Conservation (phyloP, 345 rosid genomes). For the Gossypium mustelinum region DNA sequence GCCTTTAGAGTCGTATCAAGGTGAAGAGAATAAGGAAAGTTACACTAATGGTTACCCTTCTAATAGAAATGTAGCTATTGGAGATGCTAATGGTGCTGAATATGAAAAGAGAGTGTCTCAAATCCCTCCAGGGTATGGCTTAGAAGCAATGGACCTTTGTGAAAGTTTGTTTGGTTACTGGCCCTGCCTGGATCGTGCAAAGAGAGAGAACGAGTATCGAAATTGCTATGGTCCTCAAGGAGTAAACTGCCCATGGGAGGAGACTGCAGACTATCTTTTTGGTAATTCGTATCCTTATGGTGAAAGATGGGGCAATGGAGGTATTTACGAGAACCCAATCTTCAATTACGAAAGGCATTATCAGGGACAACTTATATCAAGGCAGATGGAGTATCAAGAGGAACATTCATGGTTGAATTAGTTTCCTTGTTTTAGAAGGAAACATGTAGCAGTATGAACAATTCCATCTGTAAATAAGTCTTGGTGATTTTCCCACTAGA, state of each 20-base stretch:
- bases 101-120: constrained; percentile 32
- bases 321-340: constrained; percentile 11
- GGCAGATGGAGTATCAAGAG: constrained; percentile 18
- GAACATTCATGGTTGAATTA: constrained; percentile 4
- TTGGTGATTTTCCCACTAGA: background rate
- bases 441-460: background rate
- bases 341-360: constrained; percentile 22
- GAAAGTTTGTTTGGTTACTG: constrained; percentile 72
- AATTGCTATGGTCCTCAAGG: constrained; percentile 13
- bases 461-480: background rate
- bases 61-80: constrained; percentile 12
- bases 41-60: background rate
- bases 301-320: constrained; percentile 18
- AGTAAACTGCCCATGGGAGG: constrained; percentile 40
- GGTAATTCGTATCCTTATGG: constrained; percentile 60
- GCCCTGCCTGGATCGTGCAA: constrained; percentile 51
- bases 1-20: constrained; percentile 14
- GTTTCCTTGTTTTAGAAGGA: background rate
- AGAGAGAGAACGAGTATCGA: constrained; percentile 17
- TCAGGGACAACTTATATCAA: constrained; percentile 6
- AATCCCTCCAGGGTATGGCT: constrained; percentile 65
- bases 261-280: constrained; percentile 63
- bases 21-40: constrained; percentile 15
- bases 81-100: constrained; percentile 12
- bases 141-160: constrained; percentile 76